Evolutionary conservation across 495 filamentous ascomycete genomes (phyloP).

Genomic region (Tuber melanosporum): DNA sequence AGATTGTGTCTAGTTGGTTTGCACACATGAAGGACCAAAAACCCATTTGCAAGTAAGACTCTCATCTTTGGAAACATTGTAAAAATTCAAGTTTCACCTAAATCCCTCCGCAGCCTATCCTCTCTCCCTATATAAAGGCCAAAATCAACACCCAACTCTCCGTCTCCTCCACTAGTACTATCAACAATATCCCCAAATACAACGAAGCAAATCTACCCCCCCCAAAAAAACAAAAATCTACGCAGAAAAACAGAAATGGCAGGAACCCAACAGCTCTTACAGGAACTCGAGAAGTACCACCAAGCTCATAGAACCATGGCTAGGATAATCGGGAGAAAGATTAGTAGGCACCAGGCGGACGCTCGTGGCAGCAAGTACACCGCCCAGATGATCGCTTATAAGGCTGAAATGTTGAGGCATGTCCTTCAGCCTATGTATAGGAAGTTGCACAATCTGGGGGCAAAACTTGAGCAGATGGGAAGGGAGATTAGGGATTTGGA

Average conservation of each 20-base stretch:
- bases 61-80: neutral
- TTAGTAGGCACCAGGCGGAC: neutral
- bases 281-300: neutral
- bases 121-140: neutral
- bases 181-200: neutral
- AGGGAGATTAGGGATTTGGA: neutral
- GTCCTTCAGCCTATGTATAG: neutral
- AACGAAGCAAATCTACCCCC: neutral
- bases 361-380: neutral
- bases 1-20: neutral
- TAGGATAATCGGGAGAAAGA: neutral
- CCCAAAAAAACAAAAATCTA: neutral
- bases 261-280: neutral
- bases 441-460: neutral
- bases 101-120: neutral
- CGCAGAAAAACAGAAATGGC: neutral
- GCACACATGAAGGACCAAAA: neutral
- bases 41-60: neutral
- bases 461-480: neutral
- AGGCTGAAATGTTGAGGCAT: neutral
- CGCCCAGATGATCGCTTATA: neutral
- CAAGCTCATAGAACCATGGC: neutral
- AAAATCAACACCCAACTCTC: neutral
- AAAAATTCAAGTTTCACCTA: neutral
- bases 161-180: neutral